Percentiles rank a stretch among this genome's conserved stretches.
These are phyloP conservation scores for Copromyces sp. DNA, from an alignment of 495 filamentous ascomycete species.

Conservation along the genomic window DNA sequence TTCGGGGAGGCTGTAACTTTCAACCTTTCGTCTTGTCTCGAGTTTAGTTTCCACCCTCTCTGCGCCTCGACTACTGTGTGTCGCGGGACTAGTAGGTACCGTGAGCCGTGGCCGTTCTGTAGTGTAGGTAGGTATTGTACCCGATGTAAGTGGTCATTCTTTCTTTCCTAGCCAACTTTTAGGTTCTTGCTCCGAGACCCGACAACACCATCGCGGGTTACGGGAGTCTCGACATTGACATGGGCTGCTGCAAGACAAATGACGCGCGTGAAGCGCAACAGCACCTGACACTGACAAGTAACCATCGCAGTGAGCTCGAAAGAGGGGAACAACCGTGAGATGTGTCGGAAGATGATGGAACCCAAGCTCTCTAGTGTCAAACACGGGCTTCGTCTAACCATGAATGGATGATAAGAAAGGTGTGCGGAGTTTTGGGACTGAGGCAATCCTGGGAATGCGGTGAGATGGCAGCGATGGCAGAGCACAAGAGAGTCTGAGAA, in stretches of 20 bases:
- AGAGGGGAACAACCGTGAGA: background rate
- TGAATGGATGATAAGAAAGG: background rate
- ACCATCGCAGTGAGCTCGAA: background rate
- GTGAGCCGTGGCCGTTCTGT: background rate
- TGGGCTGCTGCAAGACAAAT: conserved; percentile 2
- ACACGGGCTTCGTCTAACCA: background rate
- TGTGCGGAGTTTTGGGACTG: background rate
- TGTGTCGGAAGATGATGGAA: background rate
- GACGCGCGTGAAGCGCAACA: conserved; percentile 12
- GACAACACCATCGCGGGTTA: background rate
- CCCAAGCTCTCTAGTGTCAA: background rate
- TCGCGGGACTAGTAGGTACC: background rate
- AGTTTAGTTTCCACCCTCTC: background rate
- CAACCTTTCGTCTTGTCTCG: background rate
- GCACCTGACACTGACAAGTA: background rate
- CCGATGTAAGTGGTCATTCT: background rate
- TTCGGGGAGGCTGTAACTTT: background rate
- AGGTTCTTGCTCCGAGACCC: background rate
- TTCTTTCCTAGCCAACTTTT: background rate
- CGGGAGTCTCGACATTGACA: background rate
- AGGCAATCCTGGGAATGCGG: background rate
- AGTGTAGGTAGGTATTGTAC: background rate
- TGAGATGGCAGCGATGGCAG: background rate
- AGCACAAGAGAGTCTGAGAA: background rate
- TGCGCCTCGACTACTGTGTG: background rate